Conservation (phyloP, 352 stramenopile species). For the Elongisporangium undulatum region DNA sequence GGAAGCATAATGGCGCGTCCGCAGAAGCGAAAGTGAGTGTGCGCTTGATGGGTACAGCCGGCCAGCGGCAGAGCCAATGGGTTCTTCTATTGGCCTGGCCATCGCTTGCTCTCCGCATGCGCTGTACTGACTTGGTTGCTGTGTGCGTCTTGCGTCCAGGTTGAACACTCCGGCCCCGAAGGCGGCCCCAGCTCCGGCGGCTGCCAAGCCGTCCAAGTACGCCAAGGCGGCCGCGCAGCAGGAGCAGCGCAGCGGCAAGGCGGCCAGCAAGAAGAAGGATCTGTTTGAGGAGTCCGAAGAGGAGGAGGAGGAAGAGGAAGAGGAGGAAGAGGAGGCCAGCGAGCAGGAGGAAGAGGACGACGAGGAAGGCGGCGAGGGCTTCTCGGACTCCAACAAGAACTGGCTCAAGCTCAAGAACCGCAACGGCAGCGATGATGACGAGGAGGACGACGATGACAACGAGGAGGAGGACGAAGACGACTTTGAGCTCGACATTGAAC, state of each 20-base stretch:
- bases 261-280: constrained; percentile 27
- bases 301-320: constrained; percentile 31
- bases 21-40: constrained; percentile 48
- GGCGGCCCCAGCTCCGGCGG: constrained; percentile 14
- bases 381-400: constrained; percentile 85
- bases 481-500: constrained; percentile 84
- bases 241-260: constrained; percentile 23
- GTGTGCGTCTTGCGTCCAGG: neutral
- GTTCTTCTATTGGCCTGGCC: neutral
- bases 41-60: neutral
- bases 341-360: constrained; percentile 47
- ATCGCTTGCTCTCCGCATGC: neutral
- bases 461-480: constrained; percentile 43
- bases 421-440: constrained; percentile 29
- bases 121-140: neutral
- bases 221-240: constrained; percentile 75
- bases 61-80: neutral
- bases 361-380: constrained; percentile 40
- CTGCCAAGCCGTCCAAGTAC: constrained; percentile 58
- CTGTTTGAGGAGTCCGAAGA: constrained; percentile 74
- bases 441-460: constrained; percentile 38
- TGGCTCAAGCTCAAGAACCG: constrained; percentile 80
- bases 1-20: constrained; percentile 31
- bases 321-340: constrained; percentile 35
- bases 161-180: constrained; percentile 24